Base-by-base conservation (phyloP, 2,329 filamentous ascomycete genomes). In the Exophiala lecanii-corni region DNA sequence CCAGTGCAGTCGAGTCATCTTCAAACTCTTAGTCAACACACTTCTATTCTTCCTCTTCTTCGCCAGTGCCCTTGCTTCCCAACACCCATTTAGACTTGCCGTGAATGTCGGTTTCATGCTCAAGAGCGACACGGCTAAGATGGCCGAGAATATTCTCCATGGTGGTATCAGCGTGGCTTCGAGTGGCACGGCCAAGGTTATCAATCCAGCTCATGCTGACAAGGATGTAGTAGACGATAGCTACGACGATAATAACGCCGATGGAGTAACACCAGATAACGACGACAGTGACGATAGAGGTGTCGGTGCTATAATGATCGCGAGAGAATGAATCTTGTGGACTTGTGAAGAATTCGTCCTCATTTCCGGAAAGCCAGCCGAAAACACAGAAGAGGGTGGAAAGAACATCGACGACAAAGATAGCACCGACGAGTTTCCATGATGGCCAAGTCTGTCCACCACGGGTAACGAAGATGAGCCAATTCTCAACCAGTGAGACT, bases 391-490 rank as follows among this genome's bases (percentile, higher is more conserved):
- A 88, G 59, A 87, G 71, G 43, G 83, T 86, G 26, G 84, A 79
- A 19, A 87, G 65, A 39, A 78, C 75, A 62, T 87, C 84, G 59
- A 88, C 84, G 62, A 76, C 72, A 55, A 84, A 70, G 63, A 87
- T 87, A 56, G 84, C 84, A 51, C 69, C 71, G 49, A 87, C 73
- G 41, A 88, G 72, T 67, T 87, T 82, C 79, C 81, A 85, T 2
- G 82, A 85, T 47, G 84, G 84, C 72, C 77, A 82, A 19, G 84
- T 87, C 66, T 80, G 74, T 56, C 77, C 80, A 61, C 84, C 87
- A 79, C 88, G 88, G 59, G 88, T 94, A 70, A 94, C 91, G 78
- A 94, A 94, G 72, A 94, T 94, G 46, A 94, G 79, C 88, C 88
- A 94, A 76, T 94, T 94, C 79, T 94, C 87, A 58, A 88, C 89